Base-by-base conservation (phyloP, 805 yeast genomes). In the Spathaspora arborariae region DNA sequence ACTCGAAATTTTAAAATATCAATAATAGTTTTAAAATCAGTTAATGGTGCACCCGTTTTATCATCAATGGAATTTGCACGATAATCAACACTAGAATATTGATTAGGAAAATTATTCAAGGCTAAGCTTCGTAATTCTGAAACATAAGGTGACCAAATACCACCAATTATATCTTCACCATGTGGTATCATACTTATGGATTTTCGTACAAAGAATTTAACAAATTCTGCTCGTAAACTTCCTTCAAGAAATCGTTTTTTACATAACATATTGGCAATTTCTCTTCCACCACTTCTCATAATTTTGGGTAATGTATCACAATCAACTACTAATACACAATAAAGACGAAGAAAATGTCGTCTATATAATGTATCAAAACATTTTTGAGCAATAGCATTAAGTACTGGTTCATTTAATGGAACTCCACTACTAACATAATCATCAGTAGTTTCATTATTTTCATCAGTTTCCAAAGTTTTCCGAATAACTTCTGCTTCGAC, bases 251-350 rank as follows among this genome's bases (percentile, higher is more conserved):
- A 90, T 53, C 80, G 78, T 53, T 83, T 80, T 57, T 84, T 88
- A 65, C 87, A 89, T 57, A 82, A 76, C 85, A 82, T 88, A 55
- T 91, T 94, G 0, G 98, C 98, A 51, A 94, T 85, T 56, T 94
- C 98, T 18, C 88, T 74, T 7, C 97, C 84, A 19, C 96, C 96
- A 63, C 88, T 82, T 54, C 94, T 72, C 57, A 82, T 72, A 26
- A 95, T 84, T 58, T 96, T 79, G 3, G 99, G 97, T 20, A 94
- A 70, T 0, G 90, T 75, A 48, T 88, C 88, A 20, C 87, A 84
- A 20, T 88, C 85, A 1, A 92, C 85, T 2, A 91, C 83, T 51
- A 89, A 59, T 2, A 91, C 83, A 63, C 97, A 90, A 59, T 84
- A 86, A 1, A 91, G 80, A 26, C 94, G 76, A 42, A 94, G 82